Base-by-base conservation (phyloP, 257 asterid genomes). In the Nicotiana obtusifolia region DNA sequence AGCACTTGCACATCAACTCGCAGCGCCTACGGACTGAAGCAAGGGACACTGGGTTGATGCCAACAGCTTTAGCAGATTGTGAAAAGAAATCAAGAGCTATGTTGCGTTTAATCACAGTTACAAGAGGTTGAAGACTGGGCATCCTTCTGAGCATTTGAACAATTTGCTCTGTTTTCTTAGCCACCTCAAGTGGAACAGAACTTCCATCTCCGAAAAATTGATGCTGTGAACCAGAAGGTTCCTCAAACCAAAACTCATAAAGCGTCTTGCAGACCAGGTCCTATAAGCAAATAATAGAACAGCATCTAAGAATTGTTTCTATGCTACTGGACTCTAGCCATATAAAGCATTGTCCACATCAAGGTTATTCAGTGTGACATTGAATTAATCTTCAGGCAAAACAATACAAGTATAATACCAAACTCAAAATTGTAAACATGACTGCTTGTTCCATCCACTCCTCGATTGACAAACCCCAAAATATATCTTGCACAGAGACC, bases 181-280 rank as follows among this genome's bases (percentile, higher is more conserved):
- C 90, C 81, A 96, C 91, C 88, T 94, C 99, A 84, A 93, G 84
- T 20, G 99, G 97, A 85, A 96, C 97, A 87, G 91, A 91, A 89
- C 99, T 96, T 47, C 97, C 97, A 89, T 94, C 99, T 79, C 87
- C 91, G 81, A 86, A 95, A 81, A 79, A 81, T 81, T 86, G 92
- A 84, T 83, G 83, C 80, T 91, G 97, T 52, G 81, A 64, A 83
- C 90, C 88, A 87, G 92, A 90, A 83, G 94, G 91, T 87, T 94
- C 99, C 90, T 96, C 99, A 88, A 96, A 96, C 99, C 99, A 96
- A 85, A 96, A 96, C 90, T 96, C 98, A 84, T 91, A 94, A 91
- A 96, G 94, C 73, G 99, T 93, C 94, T 92, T 96, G 94, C 98
- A 96, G 85, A 96, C 99, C 76, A 96, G 91, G 82, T 96, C 99